phyloP scores from a whole-genome alignment of 2,329 filamentous ascomycete genomes.

The Monosporascus sp. region DNA sequence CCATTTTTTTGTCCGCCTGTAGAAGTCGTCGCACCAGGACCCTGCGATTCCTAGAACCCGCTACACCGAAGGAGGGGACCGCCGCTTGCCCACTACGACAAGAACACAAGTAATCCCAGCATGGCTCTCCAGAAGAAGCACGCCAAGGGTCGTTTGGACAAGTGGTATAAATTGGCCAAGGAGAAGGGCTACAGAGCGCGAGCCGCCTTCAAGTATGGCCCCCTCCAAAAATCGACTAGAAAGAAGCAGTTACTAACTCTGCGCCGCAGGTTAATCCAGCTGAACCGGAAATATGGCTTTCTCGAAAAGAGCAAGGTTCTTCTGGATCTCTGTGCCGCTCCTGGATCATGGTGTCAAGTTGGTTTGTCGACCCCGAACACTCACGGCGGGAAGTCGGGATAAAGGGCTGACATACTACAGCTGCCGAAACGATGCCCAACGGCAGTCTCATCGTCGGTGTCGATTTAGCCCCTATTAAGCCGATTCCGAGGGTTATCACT shows the following conservation, averaged over 20 bases:
- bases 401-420: slow-evolving; percentile 81
- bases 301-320: slow-evolving; percentile 94
- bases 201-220: slow-evolving; percentile 75
- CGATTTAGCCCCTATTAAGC: slow-evolving; percentile 90
- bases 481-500: slow-evolving; percentile 87
- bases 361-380: not conserved
- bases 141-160: slow-evolving; percentile 96
- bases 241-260: not conserved
- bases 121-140: slow-evolving; percentile 99
- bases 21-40: not conserved
- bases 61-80: not conserved
- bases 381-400: not conserved
- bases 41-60: not conserved
- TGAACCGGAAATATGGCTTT: slow-evolving; percentile 99
- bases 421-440: slow-evolving; percentile 87
- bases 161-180: slow-evolving; percentile 98
- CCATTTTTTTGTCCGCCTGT: not conserved
- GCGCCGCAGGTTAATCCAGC: slow-evolving; percentile 63
- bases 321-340: slow-evolving; percentile 94
- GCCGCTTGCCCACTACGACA: slow-evolving; percentile 1
- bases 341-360: slow-evolving; percentile 44
- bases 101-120: slow-evolving; percentile 8
- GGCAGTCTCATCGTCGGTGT: slow-evolving; percentile 90
- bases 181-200: slow-evolving; percentile 95
- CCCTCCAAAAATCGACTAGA: not conserved